Evolutionary conservation across 257 asterid species (phyloP).

Genomic region (Salvia miltiorrhiza): DNA sequence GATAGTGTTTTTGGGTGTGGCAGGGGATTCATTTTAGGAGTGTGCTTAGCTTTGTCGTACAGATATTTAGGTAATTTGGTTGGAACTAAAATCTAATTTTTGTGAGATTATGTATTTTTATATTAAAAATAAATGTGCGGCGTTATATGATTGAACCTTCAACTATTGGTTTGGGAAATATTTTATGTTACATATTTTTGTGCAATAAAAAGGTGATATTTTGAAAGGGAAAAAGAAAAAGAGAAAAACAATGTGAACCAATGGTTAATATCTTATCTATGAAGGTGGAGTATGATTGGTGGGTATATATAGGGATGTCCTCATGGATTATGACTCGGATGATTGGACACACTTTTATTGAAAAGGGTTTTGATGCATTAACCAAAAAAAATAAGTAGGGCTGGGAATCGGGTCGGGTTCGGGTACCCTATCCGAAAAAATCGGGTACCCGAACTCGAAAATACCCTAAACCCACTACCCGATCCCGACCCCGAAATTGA

Average conservation of each 20-base stretch:
- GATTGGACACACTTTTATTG: not conserved
- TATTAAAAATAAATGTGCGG: not conserved
- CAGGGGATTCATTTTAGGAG: not conserved
- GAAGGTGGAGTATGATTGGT: slow-evolving; percentile 13
- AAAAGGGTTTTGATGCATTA: not conserved
- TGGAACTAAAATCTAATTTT: too few relatives aligned
- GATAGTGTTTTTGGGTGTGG: not conserved
- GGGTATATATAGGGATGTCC: not conserved
- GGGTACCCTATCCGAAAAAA: too few relatives aligned
- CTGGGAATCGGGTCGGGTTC: too few relatives aligned
- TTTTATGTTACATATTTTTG: not conserved
- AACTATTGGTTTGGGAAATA: not conserved
- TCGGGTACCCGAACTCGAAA: too few relatives aligned
- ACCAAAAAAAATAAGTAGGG: too few relatives aligned
- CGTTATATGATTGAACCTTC: not conserved
- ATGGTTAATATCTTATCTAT: slow-evolving; percentile 27
- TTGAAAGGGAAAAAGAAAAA: too few relatives aligned
- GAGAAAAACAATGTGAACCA: not conserved
- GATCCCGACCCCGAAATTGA: too few relatives aligned
- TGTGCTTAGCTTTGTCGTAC: slow-evolving; percentile 5
- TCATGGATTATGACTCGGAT: not conserved
- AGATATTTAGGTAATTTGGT: slow-evolving; percentile 7
- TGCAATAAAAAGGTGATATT: not conserved
- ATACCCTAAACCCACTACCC: too few relatives aligned
- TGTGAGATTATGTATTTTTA: not conserved